Percentiles rank a stretch among this genome's conserved stretches.
Evolutionary conservation across 208 protist genomes (phyloP).

Genomic region (Angomonas ambiguus): DNA sequence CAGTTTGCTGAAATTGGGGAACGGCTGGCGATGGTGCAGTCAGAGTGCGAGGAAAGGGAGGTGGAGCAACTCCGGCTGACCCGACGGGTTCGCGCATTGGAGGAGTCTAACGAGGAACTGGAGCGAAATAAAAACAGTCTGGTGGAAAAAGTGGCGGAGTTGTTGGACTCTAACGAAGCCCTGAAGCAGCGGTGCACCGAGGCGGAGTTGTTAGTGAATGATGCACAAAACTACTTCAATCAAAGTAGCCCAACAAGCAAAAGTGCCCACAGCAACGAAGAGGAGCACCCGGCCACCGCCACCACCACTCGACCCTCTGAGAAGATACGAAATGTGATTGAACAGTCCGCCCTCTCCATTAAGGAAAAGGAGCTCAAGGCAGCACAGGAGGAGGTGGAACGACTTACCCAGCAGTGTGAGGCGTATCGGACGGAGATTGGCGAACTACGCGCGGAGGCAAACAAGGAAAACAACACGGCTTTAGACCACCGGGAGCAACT

Average conservation of each 20-base stretch:
- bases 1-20: slow-evolving; percentile 18
- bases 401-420: slow-evolving; percentile 34
- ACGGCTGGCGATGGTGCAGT: slow-evolving; percentile 21
- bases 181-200: slow-evolving; percentile 24
- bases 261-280: background rate
- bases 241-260: background rate
- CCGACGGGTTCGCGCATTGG: slow-evolving; percentile 29
- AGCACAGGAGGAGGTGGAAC: background rate
- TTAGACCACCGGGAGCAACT: slow-evolving; percentile 17
- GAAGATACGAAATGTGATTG: background rate
- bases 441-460: slow-evolving; percentile 35
- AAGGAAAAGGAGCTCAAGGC: slow-evolving; percentile 6
- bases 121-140: slow-evolving; percentile 34
- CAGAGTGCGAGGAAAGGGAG: slow-evolving; percentile 27
- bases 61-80: slow-evolving; percentile 28
- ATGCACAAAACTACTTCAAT: slow-evolving; percentile 22
- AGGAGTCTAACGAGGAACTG: slow-evolving; percentile 23
- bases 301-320: background rate
- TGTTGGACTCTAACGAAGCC: slow-evolving; percentile 21
- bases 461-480: slow-evolving; percentile 17
- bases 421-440: slow-evolving; percentile 48
- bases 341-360: slow-evolving; percentile 13
- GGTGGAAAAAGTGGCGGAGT: slow-evolving; percentile 36
- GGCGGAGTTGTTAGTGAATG: slow-evolving; percentile 20
- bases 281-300: background rate